These are phyloP conservation scores for Quercus engelmannii DNA, from an alignment of 306 rosid species.

Conservation along the genomic window DNA sequence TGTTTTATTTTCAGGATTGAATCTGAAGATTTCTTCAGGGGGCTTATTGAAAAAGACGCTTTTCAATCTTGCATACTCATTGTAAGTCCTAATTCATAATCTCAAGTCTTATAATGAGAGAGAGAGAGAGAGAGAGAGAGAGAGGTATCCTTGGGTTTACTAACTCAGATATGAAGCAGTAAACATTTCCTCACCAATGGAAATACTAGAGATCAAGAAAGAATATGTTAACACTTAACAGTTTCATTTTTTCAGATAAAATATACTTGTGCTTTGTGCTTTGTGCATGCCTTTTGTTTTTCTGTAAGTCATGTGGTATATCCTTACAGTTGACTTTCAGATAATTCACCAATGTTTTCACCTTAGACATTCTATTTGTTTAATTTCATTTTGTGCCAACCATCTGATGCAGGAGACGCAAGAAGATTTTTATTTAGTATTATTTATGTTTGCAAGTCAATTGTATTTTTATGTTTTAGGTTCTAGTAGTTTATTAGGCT, in stretches of 20 bases:
- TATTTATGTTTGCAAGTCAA: no score
- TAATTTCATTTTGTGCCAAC: background rate
- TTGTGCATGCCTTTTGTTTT: no score
- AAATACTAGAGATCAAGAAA: background rate
- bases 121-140: background rate
- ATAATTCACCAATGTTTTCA: background rate
- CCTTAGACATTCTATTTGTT: background rate
- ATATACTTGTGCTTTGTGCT: background rate
- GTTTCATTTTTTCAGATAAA: background rate
- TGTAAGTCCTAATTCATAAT: conserved; percentile 48
- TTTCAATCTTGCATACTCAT: conserved; percentile 72
- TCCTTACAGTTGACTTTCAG: background rate
- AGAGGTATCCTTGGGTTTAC: no score
- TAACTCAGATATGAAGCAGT: background rate
- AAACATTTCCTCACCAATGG: background rate
- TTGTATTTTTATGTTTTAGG: no score
- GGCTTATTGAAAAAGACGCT: conserved; percentile 63
- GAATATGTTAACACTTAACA: background rate
- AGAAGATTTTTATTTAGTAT: no score
- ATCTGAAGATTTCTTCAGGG: conserved; percentile 71
- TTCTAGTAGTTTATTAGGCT: no score
- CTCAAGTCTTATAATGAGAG: background rate
- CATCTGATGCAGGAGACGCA: no score
- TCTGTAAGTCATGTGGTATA: background rate
- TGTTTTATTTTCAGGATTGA: conserved; percentile 61